phyloP scores from a whole-genome alignment of 805 yeast species.

The Wilhelminamyces savonicus region DNA sequence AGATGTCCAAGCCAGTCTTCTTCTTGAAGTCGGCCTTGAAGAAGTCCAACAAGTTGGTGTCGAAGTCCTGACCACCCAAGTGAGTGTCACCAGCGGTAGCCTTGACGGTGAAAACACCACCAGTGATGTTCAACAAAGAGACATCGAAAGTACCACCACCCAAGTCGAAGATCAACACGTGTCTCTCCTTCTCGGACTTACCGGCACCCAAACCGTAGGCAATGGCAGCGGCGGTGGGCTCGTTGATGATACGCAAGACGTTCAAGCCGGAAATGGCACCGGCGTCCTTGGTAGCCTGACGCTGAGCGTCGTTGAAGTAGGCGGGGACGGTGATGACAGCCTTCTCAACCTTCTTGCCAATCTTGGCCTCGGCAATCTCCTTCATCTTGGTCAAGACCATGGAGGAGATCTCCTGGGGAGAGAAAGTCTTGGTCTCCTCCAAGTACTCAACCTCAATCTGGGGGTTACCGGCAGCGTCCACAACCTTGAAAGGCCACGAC shows the following conservation, averaged over 20 bases:
- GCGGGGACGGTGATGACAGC: constrained; percentile 47
- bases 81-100: constrained; percentile 66
- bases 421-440: constrained; percentile 41
- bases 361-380: constrained; percentile 81
- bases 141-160: constrained; percentile 99
- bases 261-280: constrained; percentile 47
- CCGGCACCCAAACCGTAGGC: constrained; percentile 20
- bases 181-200: constrained; percentile 41
- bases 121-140: constrained; percentile 83
- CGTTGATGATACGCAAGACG: constrained; percentile 44
- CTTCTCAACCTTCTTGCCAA: constrained; percentile 68
- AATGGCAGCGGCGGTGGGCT: constrained; percentile 51
- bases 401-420: constrained; percentile 44
- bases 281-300: constrained; percentile 48
- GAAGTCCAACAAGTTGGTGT: constrained; percentile 43
- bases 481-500: constrained; percentile 43
- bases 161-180: constrained; percentile 85
- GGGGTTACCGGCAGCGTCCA: constrained; percentile 41
- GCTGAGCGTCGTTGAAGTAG: constrained; percentile 45
- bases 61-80: constrained; percentile 49
- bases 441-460: constrained; percentile 41
- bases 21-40: constrained; percentile 42
- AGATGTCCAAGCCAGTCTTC: constrained; percentile 42
- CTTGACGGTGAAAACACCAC: constrained; percentile 95
- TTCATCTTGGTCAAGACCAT: constrained; percentile 47